These are phyloP conservation scores for Aspergillus puulaauensis DNA, from an alignment of 2,329 filamentous ascomycete genomes.

Conservation along the genomic window DNA sequence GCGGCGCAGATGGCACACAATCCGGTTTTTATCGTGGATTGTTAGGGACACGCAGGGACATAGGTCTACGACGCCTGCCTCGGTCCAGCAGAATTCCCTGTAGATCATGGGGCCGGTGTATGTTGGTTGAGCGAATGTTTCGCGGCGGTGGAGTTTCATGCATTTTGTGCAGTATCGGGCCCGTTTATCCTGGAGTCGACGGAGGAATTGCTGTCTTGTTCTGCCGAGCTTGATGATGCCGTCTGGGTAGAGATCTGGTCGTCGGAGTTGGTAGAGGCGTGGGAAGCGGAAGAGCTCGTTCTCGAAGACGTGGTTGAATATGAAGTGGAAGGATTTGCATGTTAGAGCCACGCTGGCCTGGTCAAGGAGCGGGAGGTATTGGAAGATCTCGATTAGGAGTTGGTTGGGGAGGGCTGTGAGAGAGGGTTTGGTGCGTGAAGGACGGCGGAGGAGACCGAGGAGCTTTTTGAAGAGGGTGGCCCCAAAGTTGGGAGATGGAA, in stretches of 20 bases:
- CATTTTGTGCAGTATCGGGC: not conserved
- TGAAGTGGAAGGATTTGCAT: not conserved
- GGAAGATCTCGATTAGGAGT: not conserved
- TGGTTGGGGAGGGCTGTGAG: not conserved
- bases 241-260: not conserved
- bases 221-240: not conserved
- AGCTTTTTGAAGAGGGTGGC: not conserved
- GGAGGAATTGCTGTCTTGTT: not conserved
- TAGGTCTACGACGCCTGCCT: not conserved
- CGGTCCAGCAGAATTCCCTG: not conserved
- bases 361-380: not conserved
- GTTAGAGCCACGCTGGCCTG: constrained; percentile 1
- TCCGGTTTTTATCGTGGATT: not conserved
- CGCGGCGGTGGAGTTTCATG: not conserved
- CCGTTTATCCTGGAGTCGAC: not conserved
- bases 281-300: not conserved
- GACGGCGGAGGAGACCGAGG: not conserved
- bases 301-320: not conserved
- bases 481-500: not conserved
- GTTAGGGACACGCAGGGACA: not conserved
- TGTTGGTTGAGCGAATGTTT: not conserved
- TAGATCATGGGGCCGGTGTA: not conserved
- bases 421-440: not conserved
- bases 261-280: not conserved
- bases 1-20: not conserved